Evolutionary conservation across 352 stramenopile species (phyloP), one percentile per base, ranked within the genome.

Genomic region (Phytophthora pisi): DNA sequence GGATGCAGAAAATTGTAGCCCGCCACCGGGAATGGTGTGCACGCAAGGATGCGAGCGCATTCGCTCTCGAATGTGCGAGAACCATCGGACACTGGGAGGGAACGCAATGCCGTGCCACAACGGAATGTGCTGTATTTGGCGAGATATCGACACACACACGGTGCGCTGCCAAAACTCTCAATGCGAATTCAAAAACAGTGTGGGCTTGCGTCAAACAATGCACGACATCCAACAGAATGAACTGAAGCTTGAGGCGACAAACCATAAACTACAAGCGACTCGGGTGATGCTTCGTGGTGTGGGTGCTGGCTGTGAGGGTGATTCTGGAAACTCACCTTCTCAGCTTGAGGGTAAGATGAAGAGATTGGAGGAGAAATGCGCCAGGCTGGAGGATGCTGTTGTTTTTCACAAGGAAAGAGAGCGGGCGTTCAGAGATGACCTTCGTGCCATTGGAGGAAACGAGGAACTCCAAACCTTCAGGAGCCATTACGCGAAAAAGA

Each of bases 161-260:
- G 83, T 89, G 36, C 79, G 76, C 23, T 91, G 83, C 36, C 68
- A 77, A 52, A 82, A 89, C 57, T 72, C 66, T 4, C 72, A 86
- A 26, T 91, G 83, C 57, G 83, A 91, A 67, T 87, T 91, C 60
- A 85, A 84, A 18, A 91, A 85, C 55, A 72, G 77, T 18, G 72
- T 91, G 11, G 86, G 87, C 51, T 62, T 89, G 20, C 83, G 83
- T 28, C 78, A 91, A 55, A 84, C 81, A 9, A 79, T 85, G 77
- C 77, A 91, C 68, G 81, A 86, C 38, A 86, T 91, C 23, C 68
- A 88, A 38, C 77, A 82, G 34, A 55, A 57, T 40, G 34, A 64
- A 53, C 8, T 58, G 1, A 66, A 68, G 16, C 57, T 77, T 9
- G 28, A 68, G 3, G 30, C 34, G 13, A 58, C 30, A 59, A 61